Evolutionary conservation across 768 basidiomycete genomes (phyloP).

Genomic region (Tephrocybe sp.): DNA sequence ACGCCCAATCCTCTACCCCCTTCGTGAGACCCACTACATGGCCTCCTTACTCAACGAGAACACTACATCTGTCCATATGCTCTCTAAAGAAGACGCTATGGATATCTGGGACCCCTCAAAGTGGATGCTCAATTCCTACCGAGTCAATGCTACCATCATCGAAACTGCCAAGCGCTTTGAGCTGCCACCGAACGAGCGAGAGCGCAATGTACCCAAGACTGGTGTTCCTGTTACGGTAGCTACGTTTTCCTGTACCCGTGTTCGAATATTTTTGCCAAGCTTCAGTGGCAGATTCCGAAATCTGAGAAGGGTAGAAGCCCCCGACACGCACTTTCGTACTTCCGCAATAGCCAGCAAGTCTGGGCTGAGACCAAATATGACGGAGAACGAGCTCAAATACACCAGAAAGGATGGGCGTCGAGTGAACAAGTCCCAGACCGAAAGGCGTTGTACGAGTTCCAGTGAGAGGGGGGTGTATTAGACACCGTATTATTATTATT

Average conservation of each 20-base stretch:
- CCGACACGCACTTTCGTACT: slow-evolving; percentile 47
- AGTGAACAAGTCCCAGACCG: too few relatives aligned
- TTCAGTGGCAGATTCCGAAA: slow-evolving; percentile 66
- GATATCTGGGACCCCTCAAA: slow-evolving; percentile 63
- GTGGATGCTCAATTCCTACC: slow-evolving; percentile 52
- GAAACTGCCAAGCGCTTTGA: slow-evolving; percentile 49
- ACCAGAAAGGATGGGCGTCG: slow-evolving; percentile 53
- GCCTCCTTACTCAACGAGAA: slow-evolving; percentile 55
- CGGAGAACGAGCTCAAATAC: slow-evolving; percentile 92
- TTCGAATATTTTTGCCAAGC: not conserved
- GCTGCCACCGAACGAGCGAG: slow-evolving; percentile 23
- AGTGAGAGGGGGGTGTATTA: slow-evolving; percentile 88
- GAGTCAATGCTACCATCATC: slow-evolving; percentile 54
- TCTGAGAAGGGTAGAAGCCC: slow-evolving; percentile 71
- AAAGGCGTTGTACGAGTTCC: slow-evolving; percentile 76
- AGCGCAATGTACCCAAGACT: slow-evolving; percentile 38
- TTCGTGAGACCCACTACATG: slow-evolving; percentile 48
- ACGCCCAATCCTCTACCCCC: slow-evolving; percentile 72
- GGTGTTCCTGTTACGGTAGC: slow-evolving; percentile 64
- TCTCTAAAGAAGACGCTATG: slow-evolving; percentile 69
- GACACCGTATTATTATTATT: slow-evolving; percentile 73
- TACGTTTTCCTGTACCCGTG: not conserved
- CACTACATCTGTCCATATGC: slow-evolving; percentile 47
- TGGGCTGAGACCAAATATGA: slow-evolving; percentile 96
- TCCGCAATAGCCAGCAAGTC: slow-evolving; percentile 42